Base-by-base conservation (phyloP, 345 rosid genomes). In the Cardamine occulta region DNA sequence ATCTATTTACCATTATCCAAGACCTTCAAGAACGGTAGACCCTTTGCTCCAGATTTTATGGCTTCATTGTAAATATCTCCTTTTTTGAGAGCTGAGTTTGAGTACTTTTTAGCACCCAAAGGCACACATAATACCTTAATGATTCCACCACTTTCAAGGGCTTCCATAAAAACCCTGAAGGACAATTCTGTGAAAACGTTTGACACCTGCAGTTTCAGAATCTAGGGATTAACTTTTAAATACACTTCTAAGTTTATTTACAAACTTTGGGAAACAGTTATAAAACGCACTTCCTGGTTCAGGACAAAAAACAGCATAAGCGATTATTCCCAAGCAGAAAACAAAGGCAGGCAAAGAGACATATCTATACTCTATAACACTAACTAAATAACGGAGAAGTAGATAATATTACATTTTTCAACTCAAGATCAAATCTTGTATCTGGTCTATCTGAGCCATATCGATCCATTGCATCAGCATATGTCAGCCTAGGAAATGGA, bases 381-480 rank as follows among this genome's bases (percentile, higher is more conserved):
- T 35, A 48, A 62, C 40, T 21, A 45, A 70, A 64, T 32, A 77
- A 28, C 19, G 18, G 65, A 34, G 66, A 63, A 26, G 48, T 47
- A 78, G 29, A 68, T 65, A 74, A 48, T 29, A 80, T 81, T 92
- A 92, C 99, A 61, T 95, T 90, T 84, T 90, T 92, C 87, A 95
- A 85, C 85, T 88, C 89, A 52, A 95, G 93, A 85, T 81, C 96
- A 72, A 85, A 95, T 87, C 99, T 88, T 57, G 84, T 85, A 80
- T 95, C 99, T 35, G 97, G 97, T 79, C 93, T 86, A 83, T 95
- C 99, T 60, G 97, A 90, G 71, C 99, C 97, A 77, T 88, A 95
- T 77, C 84, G 83, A 80, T 78, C 78, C 92, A 92, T 89, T 45
- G 97, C 94, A 77, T 95, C 97, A 51, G 93, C 86, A 80, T 90